Evolutionary conservation across 495 filamentous ascomycete species (phyloP), one percentile per base, ranked within the genome.

Genomic region (Penicillium robsamsonii): DNA sequence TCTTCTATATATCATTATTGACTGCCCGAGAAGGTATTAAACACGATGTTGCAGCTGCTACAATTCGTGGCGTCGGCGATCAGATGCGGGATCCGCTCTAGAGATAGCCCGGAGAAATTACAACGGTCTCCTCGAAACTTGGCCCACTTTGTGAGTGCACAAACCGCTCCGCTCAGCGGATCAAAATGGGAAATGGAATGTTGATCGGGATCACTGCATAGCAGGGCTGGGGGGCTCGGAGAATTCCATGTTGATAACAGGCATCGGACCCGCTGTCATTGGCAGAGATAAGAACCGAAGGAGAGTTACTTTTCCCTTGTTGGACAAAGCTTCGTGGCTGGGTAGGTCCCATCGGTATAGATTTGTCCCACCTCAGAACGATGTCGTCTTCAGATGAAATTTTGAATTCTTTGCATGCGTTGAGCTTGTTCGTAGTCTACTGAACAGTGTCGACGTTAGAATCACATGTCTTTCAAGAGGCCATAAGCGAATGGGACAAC

Each of bases 161-260:
- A 10, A 52, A 31, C 30, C 20, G 44, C 46, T 41, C 40, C 46
- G 25, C 46, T 38, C 24, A 10, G 17, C 22, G 40, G 31, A 33
- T 46, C n/a, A 24, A 25, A 46, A 30, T 10, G 8, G 49, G 55
- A 9, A 61, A 42, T 58, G 59, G 59, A 61, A 61, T 61, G 59
- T 55, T 55, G 50, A 61, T 58, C 55, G 25, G 37, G 10, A n/a
- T 18, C 38, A 54, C 5, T 53, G 38, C 50, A 53, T 31, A 33
- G 18, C 50, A 46, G 35, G 18, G 33, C 50, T 22, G 29, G 51
- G 51, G n/a, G 15, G 38, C 20, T 42, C 17, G 22, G 33, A 53
- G 29, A 25, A 27, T 48, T 40, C 18, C 18, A 24, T 46, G 22
- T 42, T 37, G 35, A 33, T 40, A 48, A 33, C 18, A 33, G 37